These are phyloP conservation scores for Volvox carteri DNA, from an alignment of 163 green algal species.

Conservation along the genomic window DNA sequence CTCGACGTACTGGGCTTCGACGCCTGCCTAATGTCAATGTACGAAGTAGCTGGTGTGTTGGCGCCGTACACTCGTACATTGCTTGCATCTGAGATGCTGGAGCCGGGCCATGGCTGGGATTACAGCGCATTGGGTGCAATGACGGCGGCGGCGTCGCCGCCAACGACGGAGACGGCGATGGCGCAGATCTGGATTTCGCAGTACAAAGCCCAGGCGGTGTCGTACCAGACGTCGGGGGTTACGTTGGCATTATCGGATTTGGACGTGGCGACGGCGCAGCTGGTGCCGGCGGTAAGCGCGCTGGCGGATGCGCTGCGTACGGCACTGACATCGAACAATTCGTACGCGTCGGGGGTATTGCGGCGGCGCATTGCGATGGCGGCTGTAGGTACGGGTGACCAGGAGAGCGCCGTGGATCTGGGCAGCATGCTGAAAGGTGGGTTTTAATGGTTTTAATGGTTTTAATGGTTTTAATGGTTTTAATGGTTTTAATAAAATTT, in stretches of 20 bases:
- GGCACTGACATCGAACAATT: constrained; percentile 10
- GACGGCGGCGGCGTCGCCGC: neutral
- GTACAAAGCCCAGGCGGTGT: constrained; percentile 46
- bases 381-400: constrained; percentile 30
- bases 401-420: constrained; percentile 34
- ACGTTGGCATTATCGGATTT: constrained; percentile 49
- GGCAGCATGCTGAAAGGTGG: constrained; percentile 21
- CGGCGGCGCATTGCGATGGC: constrained; percentile 36
- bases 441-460: no score
- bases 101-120: constrained; percentile 72
- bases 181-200: constrained; percentile 18
- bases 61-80: constrained; percentile 54
- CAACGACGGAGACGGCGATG: constrained; percentile 16
- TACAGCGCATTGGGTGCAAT: constrained; percentile 57
- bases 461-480: no score
- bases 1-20: constrained; percentile 75
- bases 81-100: constrained; percentile 64
- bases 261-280: neutral
- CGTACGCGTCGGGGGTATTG: neutral
- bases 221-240: constrained; percentile 26
- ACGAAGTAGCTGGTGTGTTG: constrained; percentile 55
- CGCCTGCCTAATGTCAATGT: constrained; percentile 72
- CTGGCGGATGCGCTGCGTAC: constrained; percentile 1
- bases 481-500: no score
- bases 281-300: constrained; percentile 12